Evolutionary conservation across 768 basidiomycete genomes (phyloP), one percentile per base, ranked within the genome.

Genomic region (Boletus rubroflammeus): DNA sequence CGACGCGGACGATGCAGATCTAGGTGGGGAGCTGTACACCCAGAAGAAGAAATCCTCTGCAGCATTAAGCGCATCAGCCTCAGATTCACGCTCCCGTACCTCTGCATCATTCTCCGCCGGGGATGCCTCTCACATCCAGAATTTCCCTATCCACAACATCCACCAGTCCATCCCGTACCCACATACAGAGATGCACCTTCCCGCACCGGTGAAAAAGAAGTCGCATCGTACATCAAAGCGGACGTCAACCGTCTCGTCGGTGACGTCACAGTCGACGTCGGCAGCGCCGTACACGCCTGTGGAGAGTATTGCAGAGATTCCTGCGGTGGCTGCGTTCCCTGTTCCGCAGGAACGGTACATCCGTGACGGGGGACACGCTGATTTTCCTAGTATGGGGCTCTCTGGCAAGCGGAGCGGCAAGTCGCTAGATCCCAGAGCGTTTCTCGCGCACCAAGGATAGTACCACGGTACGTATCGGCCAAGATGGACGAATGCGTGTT

Each of bases 1-100:
- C 9, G 71, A 72, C 19, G 75, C 73, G 0, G 75, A 76, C 23
- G 83, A 82, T 25, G 83, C 81, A 0, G 86, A 88, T 67, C 73
- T 88, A 19, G 86, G 80, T 39, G 86, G 80, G 1, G 76, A 74
- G 39, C 55, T 78, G 11, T 87, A 87, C 65, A 62, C 78, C 6
- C 73, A 76, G 36, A 72, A 69, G 40, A 66, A 70, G 15, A 68
- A 50, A 17, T 40, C 64, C 0, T 65, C 72, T 3, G 66, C 62
- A 5, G 68, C 63, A 25, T 59, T 68, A 10, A 74, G 75, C 31
- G 80, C 58, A 11, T 70, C 69, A 0, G 58, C 78, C 25, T 86
- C 85, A 0, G 81, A 84, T 54, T 84, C 82, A 5, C 80, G 78
- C 34, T 86, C 84, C 4, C 78, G 81, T 31, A 85, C 85, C 0